Evolutionary conservation across 2,329 filamentous ascomycete genomes (phyloP), one percentile per base, ranked within the genome.

Genomic region (Botryotinia calthae): DNA sequence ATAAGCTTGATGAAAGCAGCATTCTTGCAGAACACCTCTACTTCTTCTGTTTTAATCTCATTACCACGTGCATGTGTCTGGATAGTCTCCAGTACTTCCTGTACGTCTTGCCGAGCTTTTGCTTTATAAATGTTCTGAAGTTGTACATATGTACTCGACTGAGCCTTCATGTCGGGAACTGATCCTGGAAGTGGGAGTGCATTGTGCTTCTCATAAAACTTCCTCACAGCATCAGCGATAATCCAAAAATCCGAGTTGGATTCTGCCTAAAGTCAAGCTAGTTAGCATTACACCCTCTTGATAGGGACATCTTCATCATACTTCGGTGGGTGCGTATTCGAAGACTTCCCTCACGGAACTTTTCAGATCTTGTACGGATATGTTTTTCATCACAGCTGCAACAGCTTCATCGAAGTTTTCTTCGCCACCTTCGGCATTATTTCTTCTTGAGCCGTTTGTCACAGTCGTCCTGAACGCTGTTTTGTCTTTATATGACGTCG

Each of bases 351-450:
- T 89, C 58, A 97, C 87, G 4, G 90, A 88, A 62, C 88, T 88
- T 58, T 91, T 90, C 31, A 97, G 82, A 40, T 87, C 87, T 63
- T 91, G 89, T 28, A 86, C 84, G 61, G 91, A 90, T 46, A 99
- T 85, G n/a, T 92, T 93, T 82, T 97, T 97, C 79, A 98, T 86
- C 1, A 98, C 94, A 8, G 95, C 94, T 22, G 89, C 90, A 63
- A 91, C 90, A 6, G 96, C 97, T 82, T 99, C 96, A 74, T 98
- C 94, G 79, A 94, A 99, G 82, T 99, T 99, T 84, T 99, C 96
- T 80, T 99, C 96, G 72, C 92, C 93, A 63, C 94, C 95, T 81
- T 97, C 94, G 0, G 93, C 82, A 73, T 90, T 97, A 77, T 91
- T 84, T 68, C 85, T 92, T 77, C 94, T 89, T 77, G 91, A 88